Conservation (phyloP, 2,329 filamentous ascomycete genomes). For the Colletotrichum ledebouriae region DNA sequence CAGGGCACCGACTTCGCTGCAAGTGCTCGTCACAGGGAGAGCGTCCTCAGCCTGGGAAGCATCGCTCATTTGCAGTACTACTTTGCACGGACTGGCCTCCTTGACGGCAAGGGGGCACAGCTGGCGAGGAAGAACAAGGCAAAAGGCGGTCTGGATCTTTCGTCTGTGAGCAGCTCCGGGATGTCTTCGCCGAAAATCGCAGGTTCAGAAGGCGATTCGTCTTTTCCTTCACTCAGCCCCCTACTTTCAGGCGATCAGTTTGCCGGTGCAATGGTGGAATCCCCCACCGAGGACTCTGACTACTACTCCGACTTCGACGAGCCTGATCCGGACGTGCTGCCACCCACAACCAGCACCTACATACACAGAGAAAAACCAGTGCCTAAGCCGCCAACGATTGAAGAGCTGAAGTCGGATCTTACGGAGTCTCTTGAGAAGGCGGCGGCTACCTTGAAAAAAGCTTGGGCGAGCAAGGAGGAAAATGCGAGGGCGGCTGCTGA, state of each 20-base stretch:
- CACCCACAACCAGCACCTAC: slow-evolving; percentile 98
- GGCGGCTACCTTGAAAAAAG: slow-evolving; percentile 74
- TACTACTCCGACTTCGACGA: slow-evolving; percentile 73
- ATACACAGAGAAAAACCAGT: slow-evolving; percentile 85
- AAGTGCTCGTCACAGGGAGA: slow-evolving; percentile 90
- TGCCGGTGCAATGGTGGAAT: slow-evolving; percentile 58
- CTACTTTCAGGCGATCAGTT: slow-evolving; percentile 61
- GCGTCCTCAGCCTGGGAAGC: slow-evolving; percentile 94
- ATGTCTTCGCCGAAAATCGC: slow-evolving; percentile 55
- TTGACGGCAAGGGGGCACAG: slow-evolving; percentile 94
- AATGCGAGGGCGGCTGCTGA: slow-evolving; percentile 20
- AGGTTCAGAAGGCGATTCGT: slow-evolving; percentile 68
- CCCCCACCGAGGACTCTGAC: slow-evolving; percentile 60
- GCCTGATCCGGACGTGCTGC: slow-evolving; percentile 83
- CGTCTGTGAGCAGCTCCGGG: slow-evolving; percentile 54
- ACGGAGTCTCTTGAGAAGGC: slow-evolving; percentile 80
- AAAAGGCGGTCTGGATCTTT: slow-evolving; percentile 71
- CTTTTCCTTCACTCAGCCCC: slow-evolving; percentile 72
- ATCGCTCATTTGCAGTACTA: slow-evolving; percentile 99
- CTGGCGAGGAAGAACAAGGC: slow-evolving; percentile 79
- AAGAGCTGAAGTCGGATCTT: slow-evolving; percentile 77
- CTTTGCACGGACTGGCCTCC: slow-evolving; percentile 91
- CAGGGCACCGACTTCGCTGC: slow-evolving; percentile 90
- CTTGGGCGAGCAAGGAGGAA: slow-evolving; percentile 54
- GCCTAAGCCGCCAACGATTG: slow-evolving; percentile 85